Evolutionary conservation across 129 eudicot species (phyloP), one percentile per base, ranked within the genome.

Genomic region (Chrysanthemum lavandulifolium): DNA sequence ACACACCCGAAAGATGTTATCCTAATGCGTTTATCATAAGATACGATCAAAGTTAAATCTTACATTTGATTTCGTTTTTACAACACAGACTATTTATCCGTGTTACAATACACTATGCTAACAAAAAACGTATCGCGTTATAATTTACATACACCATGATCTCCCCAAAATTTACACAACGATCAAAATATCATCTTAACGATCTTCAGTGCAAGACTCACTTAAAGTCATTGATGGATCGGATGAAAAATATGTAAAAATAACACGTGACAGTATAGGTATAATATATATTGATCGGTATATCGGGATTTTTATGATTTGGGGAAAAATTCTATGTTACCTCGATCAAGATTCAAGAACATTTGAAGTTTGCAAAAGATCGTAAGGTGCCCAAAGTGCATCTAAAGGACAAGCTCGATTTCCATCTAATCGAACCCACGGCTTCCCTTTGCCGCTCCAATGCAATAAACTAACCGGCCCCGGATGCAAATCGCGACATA

Each of bases 381-480:
- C 97, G 78, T 89, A 92, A 8, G 97, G 98, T 13, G 95, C 96
- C 98, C 98, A 92, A 14, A 92, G 71, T 23, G 84, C 83, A 81
- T 92, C 98, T 68, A 92, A 53, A 0, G 98, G 98, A 58, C 98
- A 92, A 16, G 88, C 91, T 36, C 89, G 78, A 68, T 77, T 78
- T 0, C 80, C 86, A 45, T 92, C 98, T 57, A 92, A 75, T 54
- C 98, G 73, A 57, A 74, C 98, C 98, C 98, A 92, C 1, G 98
- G 98, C 80, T 92, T 92, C 51, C 98, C 98, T 71, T 92, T 92
- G 0, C 98, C 98, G 64, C 96, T 89, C 98, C 98, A 92, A 79
- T 92, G 98, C 79, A 92, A 49, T 16, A 92, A 79, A 72, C 98
- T 92, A 25, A 89, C 98, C 81, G 98, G 98, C 0, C 98, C 98